Percentiles rank a stretch among this genome's conserved stretches.
These are phyloP conservation scores for Globisporangium polare DNA, from an alignment of 352 stramenopile species.

Conservation along the genomic window DNA sequence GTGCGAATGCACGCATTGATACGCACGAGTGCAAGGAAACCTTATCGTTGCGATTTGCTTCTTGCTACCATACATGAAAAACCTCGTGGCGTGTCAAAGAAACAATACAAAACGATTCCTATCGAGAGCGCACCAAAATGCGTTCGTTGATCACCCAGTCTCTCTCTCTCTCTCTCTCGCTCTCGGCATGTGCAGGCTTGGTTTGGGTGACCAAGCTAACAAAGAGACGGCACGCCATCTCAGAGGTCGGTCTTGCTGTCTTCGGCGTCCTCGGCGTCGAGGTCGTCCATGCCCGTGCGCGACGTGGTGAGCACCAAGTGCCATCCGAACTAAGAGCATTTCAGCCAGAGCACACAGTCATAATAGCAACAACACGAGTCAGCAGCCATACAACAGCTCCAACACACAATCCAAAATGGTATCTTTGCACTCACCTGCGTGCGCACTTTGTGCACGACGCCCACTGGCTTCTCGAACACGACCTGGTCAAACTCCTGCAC, in stretches of 20 bases:
- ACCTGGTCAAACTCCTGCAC: constrained; percentile 72
- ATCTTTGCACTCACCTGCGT: constrained; percentile 44
- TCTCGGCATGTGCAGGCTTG: no score
- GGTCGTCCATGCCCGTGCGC: constrained; percentile 44
- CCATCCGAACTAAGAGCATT: constrained; percentile 67
- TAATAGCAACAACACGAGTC: not conserved
- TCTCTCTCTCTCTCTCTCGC: no score
- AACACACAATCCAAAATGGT: not conserved
- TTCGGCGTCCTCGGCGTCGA: constrained; percentile 5
- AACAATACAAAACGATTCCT: not conserved
- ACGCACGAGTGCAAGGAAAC: not conserved
- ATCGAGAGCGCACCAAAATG: not conserved
- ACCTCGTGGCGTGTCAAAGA: not conserved
- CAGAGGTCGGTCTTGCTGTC: constrained; percentile 4
- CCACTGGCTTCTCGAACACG: constrained; percentile 65
- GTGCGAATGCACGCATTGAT: not conserved
- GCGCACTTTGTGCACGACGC: constrained; percentile 70
- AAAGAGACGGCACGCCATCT: not conserved
- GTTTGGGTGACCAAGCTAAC: not conserved
- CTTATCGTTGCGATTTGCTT: not conserved
- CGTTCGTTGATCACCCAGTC: not conserved
- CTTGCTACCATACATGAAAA: not conserved
- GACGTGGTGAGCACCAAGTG: constrained; percentile 29
- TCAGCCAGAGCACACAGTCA: not conserved
- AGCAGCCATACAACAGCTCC: not conserved